Conservation (phyloP, 2,329 filamentous ascomycete species). For the Claviceps maximensis region DNA sequence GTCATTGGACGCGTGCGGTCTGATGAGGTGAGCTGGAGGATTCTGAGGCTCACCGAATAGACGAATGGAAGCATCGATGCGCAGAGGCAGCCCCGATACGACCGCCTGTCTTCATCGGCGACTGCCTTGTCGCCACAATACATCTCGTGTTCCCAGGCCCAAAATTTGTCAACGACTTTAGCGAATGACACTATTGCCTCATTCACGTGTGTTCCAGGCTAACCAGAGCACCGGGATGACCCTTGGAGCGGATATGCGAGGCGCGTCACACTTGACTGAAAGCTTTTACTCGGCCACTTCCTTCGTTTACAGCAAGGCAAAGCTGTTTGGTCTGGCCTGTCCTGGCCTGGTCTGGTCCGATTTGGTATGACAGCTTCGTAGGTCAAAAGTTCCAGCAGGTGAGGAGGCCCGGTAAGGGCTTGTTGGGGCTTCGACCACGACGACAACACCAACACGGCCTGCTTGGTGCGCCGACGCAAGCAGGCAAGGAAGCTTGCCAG, state of each 20-base stretch:
- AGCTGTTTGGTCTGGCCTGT: no score
- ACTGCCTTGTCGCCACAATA: background rate
- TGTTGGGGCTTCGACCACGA: background rate
- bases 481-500: no score
- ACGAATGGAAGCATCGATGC: background rate
- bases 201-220: background rate
- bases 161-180: background rate
- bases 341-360: no score
- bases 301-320: background rate
- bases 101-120: background rate
- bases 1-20: background rate
- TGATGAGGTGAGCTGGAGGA: background rate
- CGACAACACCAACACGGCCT: background rate
- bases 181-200: background rate
- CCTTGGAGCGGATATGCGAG: background rate
- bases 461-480: no score
- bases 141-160: background rate
- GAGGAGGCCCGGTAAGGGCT: background rate
- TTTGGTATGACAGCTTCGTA: background rate
- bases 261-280: constrained; percentile 1
- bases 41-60: background rate
- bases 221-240: constrained; percentile 2
- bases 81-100: background rate
- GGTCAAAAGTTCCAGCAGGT: background rate
- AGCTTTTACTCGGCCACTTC: background rate